Evolutionary conservation across 2,329 filamentous ascomycete genomes (phyloP).

Genomic region (Epichloe coenophiala): DNA sequence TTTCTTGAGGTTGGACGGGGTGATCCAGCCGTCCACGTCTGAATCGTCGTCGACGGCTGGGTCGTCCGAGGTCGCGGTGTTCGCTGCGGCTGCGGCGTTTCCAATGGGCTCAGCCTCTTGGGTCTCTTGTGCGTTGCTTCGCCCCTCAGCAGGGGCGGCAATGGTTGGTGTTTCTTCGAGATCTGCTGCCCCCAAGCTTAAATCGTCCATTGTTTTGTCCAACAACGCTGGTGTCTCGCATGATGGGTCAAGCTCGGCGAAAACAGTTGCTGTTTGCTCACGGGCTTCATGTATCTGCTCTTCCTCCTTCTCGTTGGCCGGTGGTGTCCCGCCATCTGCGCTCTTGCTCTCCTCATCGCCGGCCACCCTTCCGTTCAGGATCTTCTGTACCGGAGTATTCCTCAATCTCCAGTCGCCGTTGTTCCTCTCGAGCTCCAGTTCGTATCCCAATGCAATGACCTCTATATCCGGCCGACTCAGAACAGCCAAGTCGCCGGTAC

Average conservation of each 20-base stretch:
- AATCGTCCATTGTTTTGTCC: slow-evolving; percentile 10
- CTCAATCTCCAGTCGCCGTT: slow-evolving; percentile 79
- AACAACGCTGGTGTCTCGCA: slow-evolving; percentile 4
- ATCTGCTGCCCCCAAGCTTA: slow-evolving; percentile 10
- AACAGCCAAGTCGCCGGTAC: slow-evolving; percentile 79
- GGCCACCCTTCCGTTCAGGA: slow-evolving; percentile 50
- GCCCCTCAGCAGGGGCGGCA: not conserved
- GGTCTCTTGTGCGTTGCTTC: not conserved
- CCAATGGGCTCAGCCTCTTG: slow-evolving; percentile 4
- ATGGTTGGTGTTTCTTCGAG: not conserved
- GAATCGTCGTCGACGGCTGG: slow-evolving; percentile 26
- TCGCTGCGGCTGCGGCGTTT: slow-evolving; percentile 7
- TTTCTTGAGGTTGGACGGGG: slow-evolving; percentile 79
- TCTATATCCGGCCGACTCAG: slow-evolving; percentile 83
- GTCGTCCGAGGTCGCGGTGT: not conserved
- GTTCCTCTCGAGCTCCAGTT: slow-evolving; percentile 84
- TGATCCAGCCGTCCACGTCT: slow-evolving; percentile 75
- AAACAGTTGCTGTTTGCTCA: not conserved
- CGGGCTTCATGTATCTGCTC: not conserved
- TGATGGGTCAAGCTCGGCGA: slow-evolving; percentile 12
- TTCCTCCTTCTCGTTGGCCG: slow-evolving; percentile 13
- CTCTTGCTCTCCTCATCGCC: not conserved
- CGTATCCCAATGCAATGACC: slow-evolving; percentile 80
- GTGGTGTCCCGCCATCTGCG: slow-evolving; percentile 23
- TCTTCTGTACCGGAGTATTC: slow-evolving; percentile 65